Evolutionary conservation across 805 yeast species (phyloP).

Genomic region (Schizosaccharomyces lindneri): DNA sequence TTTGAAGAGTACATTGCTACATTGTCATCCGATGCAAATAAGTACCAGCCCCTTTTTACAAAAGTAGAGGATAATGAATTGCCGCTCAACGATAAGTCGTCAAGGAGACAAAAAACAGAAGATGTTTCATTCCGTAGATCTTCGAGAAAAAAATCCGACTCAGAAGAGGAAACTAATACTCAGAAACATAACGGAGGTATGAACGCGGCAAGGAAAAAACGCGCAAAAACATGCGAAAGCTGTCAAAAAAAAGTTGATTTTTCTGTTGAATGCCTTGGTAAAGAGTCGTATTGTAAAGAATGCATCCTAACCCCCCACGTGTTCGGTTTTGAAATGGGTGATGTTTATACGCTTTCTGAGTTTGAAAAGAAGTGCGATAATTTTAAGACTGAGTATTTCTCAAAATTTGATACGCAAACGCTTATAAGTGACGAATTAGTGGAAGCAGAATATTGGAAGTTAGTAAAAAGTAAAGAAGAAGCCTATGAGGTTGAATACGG

Average conservation of each 20-base stretch:
- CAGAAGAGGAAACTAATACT: too few species aligned
- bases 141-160: too few species aligned
- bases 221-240: background rate
- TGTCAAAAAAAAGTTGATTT: background rate
- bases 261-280: background rate
- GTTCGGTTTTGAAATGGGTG: conserved; percentile 62
- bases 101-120: too few species aligned
- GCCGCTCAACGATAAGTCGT: too few species aligned
- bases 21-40: background rate
- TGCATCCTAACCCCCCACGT: conserved; percentile 74
- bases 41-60: background rate
- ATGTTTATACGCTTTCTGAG: conserved; percentile 29
- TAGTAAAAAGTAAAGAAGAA: conserved; percentile 12
- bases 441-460: conserved; percentile 17
- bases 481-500: conserved; percentile 18
- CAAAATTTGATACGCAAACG: background rate
- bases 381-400: conserved; percentile 23
- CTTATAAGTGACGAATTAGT: conserved; percentile 8
- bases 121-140: too few species aligned
- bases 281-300: conserved; percentile 54
- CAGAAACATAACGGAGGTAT: too few species aligned
- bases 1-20: background rate
- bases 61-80: background rate
- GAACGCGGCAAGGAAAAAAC: too few species aligned
- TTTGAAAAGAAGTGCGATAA: conserved; percentile 32